Percentiles rank a stretch among this genome's conserved stretches.
These are phyloP conservation scores for Gaeumannomyces tritici DNA, from an alignment of 2,329 filamentous ascomycete genomes.

Conservation along the genomic window DNA sequence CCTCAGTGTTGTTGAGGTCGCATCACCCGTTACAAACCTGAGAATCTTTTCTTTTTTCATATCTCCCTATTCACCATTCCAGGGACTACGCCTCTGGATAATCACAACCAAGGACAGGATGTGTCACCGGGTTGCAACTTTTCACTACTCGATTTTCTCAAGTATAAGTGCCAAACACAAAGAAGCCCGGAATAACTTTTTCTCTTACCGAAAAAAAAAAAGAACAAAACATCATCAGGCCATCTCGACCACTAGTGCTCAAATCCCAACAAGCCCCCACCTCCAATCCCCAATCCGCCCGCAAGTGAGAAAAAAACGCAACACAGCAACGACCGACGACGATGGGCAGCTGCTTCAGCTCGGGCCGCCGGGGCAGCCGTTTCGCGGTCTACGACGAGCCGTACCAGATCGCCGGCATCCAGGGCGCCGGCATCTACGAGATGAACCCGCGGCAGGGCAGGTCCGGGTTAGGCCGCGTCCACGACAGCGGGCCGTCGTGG, in stretches of 20 bases:
- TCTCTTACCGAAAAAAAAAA: too few species aligned
- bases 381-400: neutral
- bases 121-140: too few species aligned
- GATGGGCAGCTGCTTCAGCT: constrained; percentile 1
- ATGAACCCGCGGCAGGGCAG: neutral
- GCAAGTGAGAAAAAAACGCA: neutral
- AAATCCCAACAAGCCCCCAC: neutral
- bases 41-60: neutral
- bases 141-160: neutral
- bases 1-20: too few species aligned
- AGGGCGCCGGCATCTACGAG: neutral
- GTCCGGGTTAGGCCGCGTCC: neutral
- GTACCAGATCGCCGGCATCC: neutral
- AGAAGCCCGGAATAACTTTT: neutral
- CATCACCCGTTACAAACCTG: too few species aligned
- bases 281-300: neutral
- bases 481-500: neutral
- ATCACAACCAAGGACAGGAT: neutral
- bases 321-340: neutral
- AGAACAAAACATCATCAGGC: too few species aligned
- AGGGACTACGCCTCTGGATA: neutral
- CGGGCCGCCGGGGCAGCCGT: neutral
- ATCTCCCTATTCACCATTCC: neutral
- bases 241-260: too few species aligned
- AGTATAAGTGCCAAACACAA: neutral